A percentile compares a stretch with the other conserved stretches of the same genome.
phyloP scores from a whole-genome alignment of 345 rosid genomes.

The Linum tenue region DNA sequence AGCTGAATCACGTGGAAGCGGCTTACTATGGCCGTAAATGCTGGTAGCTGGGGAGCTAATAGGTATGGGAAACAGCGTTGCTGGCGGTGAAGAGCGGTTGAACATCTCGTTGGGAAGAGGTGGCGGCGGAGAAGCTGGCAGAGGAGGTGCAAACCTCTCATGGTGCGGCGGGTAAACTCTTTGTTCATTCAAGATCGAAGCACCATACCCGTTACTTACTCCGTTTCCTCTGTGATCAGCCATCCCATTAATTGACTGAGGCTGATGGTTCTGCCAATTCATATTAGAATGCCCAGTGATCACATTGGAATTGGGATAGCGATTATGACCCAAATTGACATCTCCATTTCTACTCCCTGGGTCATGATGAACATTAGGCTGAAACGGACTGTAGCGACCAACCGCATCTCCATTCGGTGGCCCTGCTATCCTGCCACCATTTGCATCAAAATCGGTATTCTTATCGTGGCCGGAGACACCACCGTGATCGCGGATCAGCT shows the following conservation, averaged over 20 bases:
- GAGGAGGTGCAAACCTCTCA: conserved; percentile 24
- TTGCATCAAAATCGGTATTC: too few relatives aligned
- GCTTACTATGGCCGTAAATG: conserved; percentile 17
- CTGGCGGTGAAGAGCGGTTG: conserved; percentile 23
- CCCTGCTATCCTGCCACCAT: not conserved
- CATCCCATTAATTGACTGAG: conserved; percentile 3
- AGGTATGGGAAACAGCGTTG: conserved; percentile 41
- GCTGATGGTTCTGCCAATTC: conserved; percentile 17
- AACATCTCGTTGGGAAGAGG: conserved; percentile 46
- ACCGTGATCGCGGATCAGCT: conserved; percentile 80
- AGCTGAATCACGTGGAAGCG: conserved; percentile 14
- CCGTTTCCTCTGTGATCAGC: not conserved
- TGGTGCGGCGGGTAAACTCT: conserved; percentile 14
- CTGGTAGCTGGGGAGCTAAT: conserved; percentile 22
- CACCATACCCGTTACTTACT: conserved; percentile 4
- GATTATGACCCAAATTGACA: too few relatives aligned
- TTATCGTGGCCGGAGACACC: conserved; percentile 10
- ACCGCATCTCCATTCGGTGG: not conserved
- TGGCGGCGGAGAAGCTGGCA: conserved; percentile 61
- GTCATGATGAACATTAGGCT: conserved; percentile 1
- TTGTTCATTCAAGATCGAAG: conserved; percentile 16
- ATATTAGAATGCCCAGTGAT: not conserved
- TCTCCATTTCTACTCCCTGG: not conserved
- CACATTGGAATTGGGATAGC: conserved; percentile 1
- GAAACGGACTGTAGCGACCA: conserved; percentile 9